Evolutionary conservation across 257 asterid genomes (phyloP).

Genomic region (Solanum paucissectum): DNA sequence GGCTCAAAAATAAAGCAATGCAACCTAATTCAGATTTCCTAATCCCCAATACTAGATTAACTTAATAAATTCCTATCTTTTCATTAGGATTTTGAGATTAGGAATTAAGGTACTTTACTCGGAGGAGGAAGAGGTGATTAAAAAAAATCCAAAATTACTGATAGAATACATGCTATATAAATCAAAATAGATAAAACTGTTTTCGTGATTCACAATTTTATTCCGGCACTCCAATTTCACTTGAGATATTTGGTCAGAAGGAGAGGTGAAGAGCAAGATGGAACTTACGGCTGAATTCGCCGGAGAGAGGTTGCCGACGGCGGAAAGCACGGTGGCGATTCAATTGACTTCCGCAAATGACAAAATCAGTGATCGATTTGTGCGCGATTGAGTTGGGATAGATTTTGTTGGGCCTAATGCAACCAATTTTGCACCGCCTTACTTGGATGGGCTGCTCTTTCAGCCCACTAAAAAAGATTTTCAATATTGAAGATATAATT

Average conservation of each 20-base stretch:
- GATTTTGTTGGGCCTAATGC: background rate
- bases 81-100: background rate
- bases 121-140: background rate
- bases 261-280: background rate
- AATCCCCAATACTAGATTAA: background rate
- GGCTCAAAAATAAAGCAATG: background rate
- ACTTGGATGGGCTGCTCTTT: background rate
- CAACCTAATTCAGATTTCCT: background rate
- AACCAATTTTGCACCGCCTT: background rate
- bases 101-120: background rate
- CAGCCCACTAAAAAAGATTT: background rate
- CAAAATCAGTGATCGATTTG: background rate
- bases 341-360: background rate
- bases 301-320: background rate
- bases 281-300: background rate
- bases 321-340: background rate
- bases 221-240: background rate
- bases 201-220: background rate
- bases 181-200: background rate
- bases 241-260: background rate
- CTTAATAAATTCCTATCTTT: background rate
- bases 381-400: background rate
- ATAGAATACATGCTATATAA: background rate
- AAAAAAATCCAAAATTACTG: background rate
- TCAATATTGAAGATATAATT: background rate